phyloP scores from a whole-genome alignment of 2,329 filamentous ascomycete species.

The Fusarium chuoi region DNA sequence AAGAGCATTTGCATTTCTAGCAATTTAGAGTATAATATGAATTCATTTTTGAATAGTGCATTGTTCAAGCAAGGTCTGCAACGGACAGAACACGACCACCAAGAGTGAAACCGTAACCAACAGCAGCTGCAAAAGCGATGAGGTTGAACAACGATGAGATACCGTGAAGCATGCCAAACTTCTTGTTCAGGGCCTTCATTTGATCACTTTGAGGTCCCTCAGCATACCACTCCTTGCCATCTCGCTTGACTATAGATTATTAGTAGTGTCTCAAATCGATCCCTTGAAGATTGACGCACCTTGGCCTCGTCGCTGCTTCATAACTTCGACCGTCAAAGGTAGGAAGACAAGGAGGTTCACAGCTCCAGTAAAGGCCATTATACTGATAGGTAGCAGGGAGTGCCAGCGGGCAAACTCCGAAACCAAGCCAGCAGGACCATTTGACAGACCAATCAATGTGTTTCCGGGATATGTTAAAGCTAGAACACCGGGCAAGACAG shows the following conservation, averaged over 20 bases:
- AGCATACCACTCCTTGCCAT: slow-evolving; percentile 89
- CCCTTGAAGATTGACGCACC: slow-evolving; percentile 60
- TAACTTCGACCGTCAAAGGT: slow-evolving; percentile 78
- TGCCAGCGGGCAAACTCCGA: slow-evolving; percentile 69
- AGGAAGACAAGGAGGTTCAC: slow-evolving; percentile 77
- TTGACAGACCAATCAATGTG: slow-evolving; percentile 57
- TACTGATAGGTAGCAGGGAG: slow-evolving; percentile 74
- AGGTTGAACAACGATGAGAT: slow-evolving; percentile 84
- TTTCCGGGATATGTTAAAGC: slow-evolving; percentile 84
- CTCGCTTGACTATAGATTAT: slow-evolving; percentile 73
- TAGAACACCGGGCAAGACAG: slow-evolving; percentile 75
- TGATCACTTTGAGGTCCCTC: slow-evolving; percentile 81
- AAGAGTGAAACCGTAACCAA: slow-evolving; percentile 83
- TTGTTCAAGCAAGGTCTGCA: slow-evolving; percentile 40
- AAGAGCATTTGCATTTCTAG: slow-evolving; percentile 26
- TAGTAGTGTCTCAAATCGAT: slow-evolving; percentile 4
- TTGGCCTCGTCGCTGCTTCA: slow-evolving; percentile 81
- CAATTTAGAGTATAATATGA: slow-evolving; percentile 11
- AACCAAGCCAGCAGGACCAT: slow-evolving; percentile 66
- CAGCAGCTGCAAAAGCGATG: slow-evolving; percentile 71
- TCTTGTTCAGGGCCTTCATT: slow-evolving; percentile 83
- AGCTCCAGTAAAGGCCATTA: slow-evolving; percentile 76
- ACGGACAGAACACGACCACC: slow-evolving; percentile 67
- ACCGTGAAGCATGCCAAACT: slow-evolving; percentile 83
- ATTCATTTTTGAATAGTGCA: slow-evolving; percentile 4